Evolutionary conservation across 495 filamentous ascomycete genomes (phyloP), one percentile per base, ranked within the genome.

Genomic region (Penicillium verhagenii): DNA sequence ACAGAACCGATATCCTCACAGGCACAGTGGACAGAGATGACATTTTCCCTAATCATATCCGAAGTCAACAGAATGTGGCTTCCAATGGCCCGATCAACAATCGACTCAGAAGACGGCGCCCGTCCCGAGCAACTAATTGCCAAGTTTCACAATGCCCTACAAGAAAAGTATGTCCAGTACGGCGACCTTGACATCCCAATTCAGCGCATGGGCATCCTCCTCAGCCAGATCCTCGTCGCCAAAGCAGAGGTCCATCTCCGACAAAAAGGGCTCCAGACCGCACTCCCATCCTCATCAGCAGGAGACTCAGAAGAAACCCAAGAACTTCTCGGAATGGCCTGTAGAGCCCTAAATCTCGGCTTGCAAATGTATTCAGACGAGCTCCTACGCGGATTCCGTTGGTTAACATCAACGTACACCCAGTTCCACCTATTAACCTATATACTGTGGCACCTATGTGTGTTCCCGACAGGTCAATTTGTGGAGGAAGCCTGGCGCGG

Each of bases 371-470:
- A 58, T 16, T 64, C 50, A 1, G 66, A 70, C n/a, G 61, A 69
- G n/a, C 39, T 72, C 16, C 54, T 70, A 3, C 51, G 50, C 14
- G 57, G 65, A 5, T 70, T 59, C 42, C 59, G 60, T 29, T 72
- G 69, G 69, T 18, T 72, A 1, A 54, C 57, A 0, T 59, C 57
- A 0, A 69, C 65, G 14, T 70, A 61, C 28, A 65, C 61, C 2
- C 67, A 67, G 28, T 70, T 57, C 26, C 66, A 67, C 33, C 54
- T 67, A 0, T 58, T 72, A 14, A 72, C 69, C 1, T 68, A 69
- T 39, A 58, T 61, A 4, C 60, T 72, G 1, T 72, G 69, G 69
- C 54, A 65, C 39, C 45, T 72, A 16, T 72, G 69, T 51, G 54
- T 69, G 8, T 23, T 23, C 13, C 47, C 47, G 2, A 50, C 47